Conservation (phyloP, 148 eudicot genomes). For the Oxyria digyna region DNA sequence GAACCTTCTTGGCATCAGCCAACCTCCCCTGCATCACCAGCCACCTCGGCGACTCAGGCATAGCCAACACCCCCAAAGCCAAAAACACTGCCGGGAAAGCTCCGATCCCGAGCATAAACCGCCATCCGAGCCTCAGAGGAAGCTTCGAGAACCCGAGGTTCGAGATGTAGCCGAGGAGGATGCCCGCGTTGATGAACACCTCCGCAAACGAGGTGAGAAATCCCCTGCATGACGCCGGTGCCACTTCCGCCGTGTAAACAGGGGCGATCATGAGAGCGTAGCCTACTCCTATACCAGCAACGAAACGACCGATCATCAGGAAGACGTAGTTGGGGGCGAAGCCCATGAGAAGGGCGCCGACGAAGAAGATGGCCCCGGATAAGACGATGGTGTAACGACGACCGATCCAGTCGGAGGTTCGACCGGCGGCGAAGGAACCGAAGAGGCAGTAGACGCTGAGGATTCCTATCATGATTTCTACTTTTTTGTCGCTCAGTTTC, state of each 20-base stretch:
- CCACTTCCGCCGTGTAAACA: slow-evolving; percentile 38
- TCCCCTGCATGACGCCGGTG: slow-evolving; percentile 35
- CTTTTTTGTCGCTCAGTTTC: slow-evolving; percentile 22
- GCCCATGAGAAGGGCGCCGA: slow-evolving; percentile 42
- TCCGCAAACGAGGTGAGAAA: slow-evolving; percentile 39
- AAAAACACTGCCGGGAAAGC: slow-evolving; percentile 30
- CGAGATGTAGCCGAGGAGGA: slow-evolving; percentile 32
- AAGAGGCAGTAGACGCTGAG: slow-evolving; percentile 31
- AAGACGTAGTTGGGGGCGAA: slow-evolving; percentile 36
- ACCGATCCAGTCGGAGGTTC: slow-evolving; percentile 50
- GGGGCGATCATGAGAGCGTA: slow-evolving; percentile 47
- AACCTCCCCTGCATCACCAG: slow-evolving; percentile 37
- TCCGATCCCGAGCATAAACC: slow-evolving; percentile 43
- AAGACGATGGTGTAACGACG: slow-evolving; percentile 43
- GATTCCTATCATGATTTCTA: slow-evolving; percentile 32
- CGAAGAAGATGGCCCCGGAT: slow-evolving; percentile 32
- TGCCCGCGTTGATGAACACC: slow-evolving; percentile 22
- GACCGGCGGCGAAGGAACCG: slow-evolving; percentile 35
- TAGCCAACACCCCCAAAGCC: slow-evolving; percentile 25
- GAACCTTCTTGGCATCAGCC: slow-evolving; percentile 34
- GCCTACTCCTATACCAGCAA: slow-evolving; percentile 47
- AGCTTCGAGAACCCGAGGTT: slow-evolving; percentile 35
- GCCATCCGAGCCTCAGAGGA: slow-evolving; percentile 27
- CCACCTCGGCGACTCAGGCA: slow-evolving; percentile 54
- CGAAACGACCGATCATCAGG: slow-evolving; percentile 40